phyloP scores from a whole-genome alignment of 2,329 filamentous ascomycete genomes.

The Trichoderma citrinoviride region DNA sequence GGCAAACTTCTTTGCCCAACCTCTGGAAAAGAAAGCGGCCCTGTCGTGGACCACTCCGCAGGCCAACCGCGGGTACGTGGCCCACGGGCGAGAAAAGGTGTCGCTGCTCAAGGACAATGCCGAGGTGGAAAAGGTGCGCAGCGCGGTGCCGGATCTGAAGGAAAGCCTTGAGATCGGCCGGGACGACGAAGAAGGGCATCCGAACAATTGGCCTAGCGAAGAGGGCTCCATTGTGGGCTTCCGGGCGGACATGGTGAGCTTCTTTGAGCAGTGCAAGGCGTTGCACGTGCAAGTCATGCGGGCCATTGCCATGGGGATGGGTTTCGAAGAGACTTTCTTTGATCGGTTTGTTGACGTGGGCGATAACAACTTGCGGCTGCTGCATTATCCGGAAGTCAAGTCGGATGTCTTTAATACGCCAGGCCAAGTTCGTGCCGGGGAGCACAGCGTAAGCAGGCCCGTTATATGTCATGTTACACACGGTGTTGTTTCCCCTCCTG shows the following conservation, averaged over 20 bases:
- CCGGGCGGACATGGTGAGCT: constrained; percentile 68
- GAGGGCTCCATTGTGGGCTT: constrained; percentile 49
- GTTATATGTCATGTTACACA: not conserved
- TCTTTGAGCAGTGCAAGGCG: constrained; percentile 70
- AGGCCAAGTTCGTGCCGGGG: constrained; percentile 71
- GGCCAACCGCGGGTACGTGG: constrained; percentile 71
- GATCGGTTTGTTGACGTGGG: constrained; percentile 68
- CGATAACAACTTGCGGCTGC: constrained; percentile 68
- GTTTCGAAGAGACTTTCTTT: constrained; percentile 69
- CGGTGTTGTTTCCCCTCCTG: not conserved
- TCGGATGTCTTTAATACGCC: constrained; percentile 66
- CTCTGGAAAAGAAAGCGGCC: constrained; percentile 59
- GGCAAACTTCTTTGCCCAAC: constrained; percentile 67
- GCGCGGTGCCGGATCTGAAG: constrained; percentile 61
- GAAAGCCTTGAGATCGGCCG: constrained; percentile 65
- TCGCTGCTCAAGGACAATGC: constrained; percentile 51
- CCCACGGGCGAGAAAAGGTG: constrained; percentile 69
- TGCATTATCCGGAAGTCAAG: constrained; percentile 72
- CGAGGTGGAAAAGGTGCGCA: constrained; percentile 59
- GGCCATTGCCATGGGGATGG: constrained; percentile 80
- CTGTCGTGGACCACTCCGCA: constrained; percentile 70
- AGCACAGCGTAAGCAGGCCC: constrained; percentile 60
- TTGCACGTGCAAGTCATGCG: constrained; percentile 79
- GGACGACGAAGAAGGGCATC: constrained; percentile 55
- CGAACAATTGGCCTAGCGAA: constrained; percentile 73